A percentile compares a stretch with the other conserved stretches of the same genome.
These are phyloP conservation scores for Prunella vulgaris DNA, from an alignment of 257 asterid species.

Conservation along the genomic window DNA sequence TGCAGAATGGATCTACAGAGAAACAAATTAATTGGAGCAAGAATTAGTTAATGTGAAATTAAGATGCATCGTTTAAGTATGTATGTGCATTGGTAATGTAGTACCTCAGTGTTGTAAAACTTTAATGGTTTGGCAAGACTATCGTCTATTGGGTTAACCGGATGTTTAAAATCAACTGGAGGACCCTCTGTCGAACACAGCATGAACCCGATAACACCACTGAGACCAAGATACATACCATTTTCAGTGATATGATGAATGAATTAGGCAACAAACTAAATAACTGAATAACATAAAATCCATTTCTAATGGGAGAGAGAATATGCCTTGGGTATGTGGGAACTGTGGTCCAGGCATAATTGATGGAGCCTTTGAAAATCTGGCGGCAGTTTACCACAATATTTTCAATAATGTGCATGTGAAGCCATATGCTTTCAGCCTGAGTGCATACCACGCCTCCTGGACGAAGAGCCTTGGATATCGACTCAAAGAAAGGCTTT, in stretches of 20 bases:
- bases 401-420: slow-evolving; percentile 94
- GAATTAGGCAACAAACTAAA: neutral
- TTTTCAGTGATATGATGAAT: neutral
- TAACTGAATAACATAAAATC: neutral
- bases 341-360: slow-evolving; percentile 98
- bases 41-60: neutral
- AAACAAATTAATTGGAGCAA: neutral
- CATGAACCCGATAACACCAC: slow-evolving; percentile 91
- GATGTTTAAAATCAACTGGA: slow-evolving; percentile 66
- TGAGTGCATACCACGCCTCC: slow-evolving; percentile 97
- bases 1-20: slow-evolving; percentile 70
- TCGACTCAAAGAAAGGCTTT: slow-evolving; percentile 81
- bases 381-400: slow-evolving; percentile 82
- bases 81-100: neutral
- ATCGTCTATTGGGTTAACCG: slow-evolving; percentile 62
- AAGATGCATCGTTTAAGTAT: too few species aligned
- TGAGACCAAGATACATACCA: slow-evolving; percentile 2
- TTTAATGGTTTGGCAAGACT: slow-evolving; percentile 45
- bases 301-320: neutral
- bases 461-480: slow-evolving; percentile 91
- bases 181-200: slow-evolving; percentile 84
- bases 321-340: slow-evolving; percentile 92
- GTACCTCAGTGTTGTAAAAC: slow-evolving; percentile 83
- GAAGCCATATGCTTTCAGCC: slow-evolving; percentile 99
- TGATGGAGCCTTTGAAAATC: slow-evolving; percentile 90